Base-by-base conservation (phyloP, 805 yeast genomes). In the Spathaspora girioi region DNA sequence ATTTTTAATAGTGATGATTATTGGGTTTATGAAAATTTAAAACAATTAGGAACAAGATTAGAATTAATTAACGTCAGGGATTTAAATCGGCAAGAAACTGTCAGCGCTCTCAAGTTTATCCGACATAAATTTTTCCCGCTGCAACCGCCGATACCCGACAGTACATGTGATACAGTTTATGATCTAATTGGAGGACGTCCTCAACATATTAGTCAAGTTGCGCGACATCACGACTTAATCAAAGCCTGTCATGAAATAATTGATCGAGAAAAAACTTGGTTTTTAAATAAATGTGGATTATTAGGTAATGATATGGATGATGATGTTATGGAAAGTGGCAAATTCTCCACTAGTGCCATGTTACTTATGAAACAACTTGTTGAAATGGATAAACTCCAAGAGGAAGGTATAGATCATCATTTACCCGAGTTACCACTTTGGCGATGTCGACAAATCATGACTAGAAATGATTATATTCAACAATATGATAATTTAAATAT, bases 401-500 rank as follows among this genome's bases (percentile, higher is more conserved):
- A 56, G 26, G 59, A 59, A 43, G 49, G 48, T 26, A 31, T 17
- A 1, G 80, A 78, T 55, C 89, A 86, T 58, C 66, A 70, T 5
- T 65, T 89, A 32, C 96, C 96, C 0, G 85, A 82, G 50, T 64
- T 89, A 17, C 96, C 96, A 1, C 68, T 89, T 3, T 89, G 96
- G 96, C 74, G 90, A 54, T 89, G 93, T 1, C 69, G 93, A 46
- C 94, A 88, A 62, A 79, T 89, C 50, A 89, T 89, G 96, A 88
- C 96, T 0, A 70, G 96, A 50, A 82, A 89, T 1, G 96, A 89
- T 65, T 89, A 80, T 61, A 89, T 89, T 52, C 89, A 87, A 59
- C 70, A 64, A 23, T 87, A 85, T 63, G 96, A 89, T 62, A 82
- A 86, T 56, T 68, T 88, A 56, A 89, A 89, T 64, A 80, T 89